phyloP scores from a whole-genome alignment of 2,329 filamentous ascomycete genomes.

The Septoria linicola region DNA sequence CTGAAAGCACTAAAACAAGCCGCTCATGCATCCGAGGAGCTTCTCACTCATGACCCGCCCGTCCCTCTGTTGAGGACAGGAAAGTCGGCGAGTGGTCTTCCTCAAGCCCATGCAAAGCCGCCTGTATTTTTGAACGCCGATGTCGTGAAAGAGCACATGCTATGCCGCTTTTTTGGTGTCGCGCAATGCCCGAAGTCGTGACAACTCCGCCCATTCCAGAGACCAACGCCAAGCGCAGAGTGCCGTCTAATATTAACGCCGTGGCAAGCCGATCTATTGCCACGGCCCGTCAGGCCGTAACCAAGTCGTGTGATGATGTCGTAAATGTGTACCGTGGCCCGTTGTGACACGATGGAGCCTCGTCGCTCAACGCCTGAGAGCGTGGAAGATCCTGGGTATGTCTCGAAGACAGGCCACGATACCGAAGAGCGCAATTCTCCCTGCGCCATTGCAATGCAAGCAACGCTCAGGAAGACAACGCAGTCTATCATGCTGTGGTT shows the following conservation, averaged over 20 bases:
- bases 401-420: slow-evolving; percentile 24
- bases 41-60: slow-evolving; percentile 11
- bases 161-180: slow-evolving; percentile 21
- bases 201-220: slow-evolving; percentile 14
- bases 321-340: slow-evolving; percentile 27
- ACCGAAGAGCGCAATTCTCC: slow-evolving; percentile 27
- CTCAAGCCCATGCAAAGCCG: slow-evolving; percentile 21
- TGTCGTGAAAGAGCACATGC: slow-evolving; percentile 19
- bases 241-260: slow-evolving; percentile 26
- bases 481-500: slow-evolving; percentile 31
- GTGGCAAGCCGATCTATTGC: slow-evolving; percentile 27
- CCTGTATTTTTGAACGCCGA: slow-evolving; percentile 20
- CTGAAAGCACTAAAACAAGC: slow-evolving; percentile 21
- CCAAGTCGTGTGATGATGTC: slow-evolving; percentile 26
- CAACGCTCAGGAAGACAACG: slow-evolving; percentile 29
- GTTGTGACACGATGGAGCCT: slow-evolving; percentile 21
- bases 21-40: slow-evolving; percentile 9
- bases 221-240: slow-evolving; percentile 13
- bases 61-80: slow-evolving; percentile 15
- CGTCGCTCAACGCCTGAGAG: slow-evolving; percentile 29
- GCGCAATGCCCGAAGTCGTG: slow-evolving; percentile 17
- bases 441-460: slow-evolving; percentile 30
- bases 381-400: slow-evolving; percentile 17
- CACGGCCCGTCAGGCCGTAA: slow-evolving; percentile 19
- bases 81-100: slow-evolving; percentile 15